Evolutionary conservation across 306 rosid genomes (phyloP), one percentile per base, ranked within the genome.

Genomic region (Biancaea sappan): DNA sequence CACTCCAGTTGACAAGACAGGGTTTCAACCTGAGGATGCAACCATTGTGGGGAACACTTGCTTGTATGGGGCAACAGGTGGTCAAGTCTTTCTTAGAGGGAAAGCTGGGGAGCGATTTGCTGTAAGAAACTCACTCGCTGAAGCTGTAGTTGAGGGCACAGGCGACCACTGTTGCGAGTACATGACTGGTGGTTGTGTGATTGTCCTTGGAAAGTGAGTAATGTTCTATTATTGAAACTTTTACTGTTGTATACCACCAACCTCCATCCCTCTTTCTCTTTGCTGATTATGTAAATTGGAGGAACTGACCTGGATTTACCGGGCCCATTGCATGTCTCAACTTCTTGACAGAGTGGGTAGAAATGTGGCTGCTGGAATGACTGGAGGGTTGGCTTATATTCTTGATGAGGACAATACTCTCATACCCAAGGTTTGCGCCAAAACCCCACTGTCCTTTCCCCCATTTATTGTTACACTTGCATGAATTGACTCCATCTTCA

Each of bases 341-440:
- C 58, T 85, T 63, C 54, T 74, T 80, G 60, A 81, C 92, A 94
- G 98, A 86, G 98, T 94, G 85, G 98, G 98, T 72, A 90, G 98
- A 88, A 94, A 94, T 79, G 98, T 94, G 38, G 98, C 98, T 80
- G 97, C 97, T 85, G 98, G 98, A 78, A 94, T 94, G 98, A 94
- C 97, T 11, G 98, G 98, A 77, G 98, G 98, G 47, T 87, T 94
- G 86, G 95, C 97, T 65, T 91, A 94, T 85, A 81, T 94, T 80
- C 96, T 94, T 68, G 98, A 94, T 31, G 97, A 94, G 79, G 98
- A 94, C 29, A 69, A 90, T 71, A 80, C 96, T 40, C 80, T 94
- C 59, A 87, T 91, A 64, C 97, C 97, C 22, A 94, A 91, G 98
- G 97, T 94, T 71, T 79, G 86, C 72, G 77, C 71, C 68, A 40